Evolutionary conservation across 208 protist genomes (phyloP), one percentile per base, ranked within the genome.

Genomic region (Leishmania major): DNA sequence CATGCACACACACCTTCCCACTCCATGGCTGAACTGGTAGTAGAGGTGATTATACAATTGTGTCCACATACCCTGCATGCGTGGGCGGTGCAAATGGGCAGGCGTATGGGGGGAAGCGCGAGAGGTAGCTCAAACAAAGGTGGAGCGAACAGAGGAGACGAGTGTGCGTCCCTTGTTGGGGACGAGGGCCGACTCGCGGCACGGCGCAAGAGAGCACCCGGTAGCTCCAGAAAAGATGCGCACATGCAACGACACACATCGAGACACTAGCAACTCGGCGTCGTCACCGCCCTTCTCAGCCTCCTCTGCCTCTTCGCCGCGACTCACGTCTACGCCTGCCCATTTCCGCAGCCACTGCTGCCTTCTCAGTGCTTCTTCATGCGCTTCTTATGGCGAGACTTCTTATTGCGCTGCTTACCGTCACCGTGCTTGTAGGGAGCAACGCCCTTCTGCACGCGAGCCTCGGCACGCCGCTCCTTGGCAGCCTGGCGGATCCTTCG

Each of bases 401-500:
- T 98, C 62, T 93, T 96, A 81, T 88, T 91, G 47, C 90, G 73
- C 79, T 91, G 90, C 40, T 87, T 89, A 17, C 88, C 87, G n/a
- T 90, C 87, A 17, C 88, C 86, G 67, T 88, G 88, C 75, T 93
- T 92, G 74, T 81, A 94, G 5, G 92, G 81, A 3, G 78, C 45
- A 17, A 88, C 81, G 19, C 92, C 92, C 72, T 90, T 95, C 80
- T 92, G 89, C 79, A 83, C 90, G 8, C 93, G 88, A n/a, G 89
- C 81, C n/a, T 80, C 91, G 7, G 90, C 90, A 37, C 95, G 93
- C 59, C 80, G 79, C 87, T 92, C 91, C 81, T 90, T 91, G 1
- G 84, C 76, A 4, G 95, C 90, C 37, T 93, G 89, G 43, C 95
- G 84, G 2, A 98, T 84, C 89, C 95, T 96, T 43, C 87, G 87